phyloP scores from a whole-genome alignment of 2,329 filamentous ascomycete species.

The Pseudocercospora crystallina region DNA sequence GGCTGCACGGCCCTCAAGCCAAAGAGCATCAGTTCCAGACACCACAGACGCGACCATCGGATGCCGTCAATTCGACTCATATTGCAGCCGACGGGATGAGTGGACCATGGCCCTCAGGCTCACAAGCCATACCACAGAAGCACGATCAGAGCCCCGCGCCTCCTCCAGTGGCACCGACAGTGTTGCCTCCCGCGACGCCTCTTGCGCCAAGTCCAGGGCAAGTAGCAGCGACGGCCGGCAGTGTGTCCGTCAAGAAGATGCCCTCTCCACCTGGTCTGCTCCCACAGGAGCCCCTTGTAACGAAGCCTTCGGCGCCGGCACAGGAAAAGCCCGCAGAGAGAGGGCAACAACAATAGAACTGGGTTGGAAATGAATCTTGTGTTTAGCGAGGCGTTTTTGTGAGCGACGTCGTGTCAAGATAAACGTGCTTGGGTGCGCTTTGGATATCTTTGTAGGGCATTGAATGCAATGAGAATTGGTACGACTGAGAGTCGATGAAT shows the following conservation, averaged over 20 bases:
- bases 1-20: background rate
- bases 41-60: constrained; percentile 20
- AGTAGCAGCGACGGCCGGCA: constrained; percentile 25
- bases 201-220: constrained; percentile 30
- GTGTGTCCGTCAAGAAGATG: constrained; percentile 34
- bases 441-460: too few relatives aligned
- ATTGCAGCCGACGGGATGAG: constrained; percentile 36
- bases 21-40: constrained; percentile 9
- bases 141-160: constrained; percentile 29
- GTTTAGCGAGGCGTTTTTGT: too few relatives aligned
- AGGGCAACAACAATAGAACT: too few relatives aligned
- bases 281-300: too few relatives aligned
- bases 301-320: too few relatives aligned
- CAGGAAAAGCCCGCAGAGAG: too few relatives aligned
- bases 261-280: background rate
- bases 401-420: too few relatives aligned
- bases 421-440: too few relatives aligned
- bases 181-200: constrained; percentile 27
- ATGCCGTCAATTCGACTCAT: constrained; percentile 15
- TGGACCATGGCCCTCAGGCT: constrained; percentile 34
- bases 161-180: constrained; percentile 20
- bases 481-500: too few relatives aligned
- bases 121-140: constrained; percentile 33
- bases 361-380: too few relatives aligned
- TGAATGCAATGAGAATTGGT: too few relatives aligned